Conservation (phyloP, 495 filamentous ascomycete genomes). For the Aspergillus cristatus region DNA sequence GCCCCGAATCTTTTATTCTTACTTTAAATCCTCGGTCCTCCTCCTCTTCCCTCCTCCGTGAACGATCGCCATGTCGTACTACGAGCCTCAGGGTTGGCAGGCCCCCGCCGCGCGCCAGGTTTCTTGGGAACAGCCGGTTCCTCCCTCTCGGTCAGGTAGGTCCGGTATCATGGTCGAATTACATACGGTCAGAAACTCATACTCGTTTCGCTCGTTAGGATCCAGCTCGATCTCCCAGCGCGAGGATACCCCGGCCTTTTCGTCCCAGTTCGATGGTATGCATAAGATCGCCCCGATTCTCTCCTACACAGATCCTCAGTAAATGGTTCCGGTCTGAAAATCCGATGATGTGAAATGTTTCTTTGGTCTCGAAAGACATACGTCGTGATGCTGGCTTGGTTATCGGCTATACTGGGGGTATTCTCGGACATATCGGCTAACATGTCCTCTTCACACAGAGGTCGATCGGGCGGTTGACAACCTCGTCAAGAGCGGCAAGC, state of each 20-base stretch:
- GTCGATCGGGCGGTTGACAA: constrained; percentile 95
- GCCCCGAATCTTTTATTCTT: constrained; percentile 24
- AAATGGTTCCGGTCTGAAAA: background rate
- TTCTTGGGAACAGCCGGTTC: constrained; percentile 77
- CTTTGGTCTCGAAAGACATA: too few species aligned
- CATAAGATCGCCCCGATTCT: too few species aligned
- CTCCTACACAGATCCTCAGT: background rate
- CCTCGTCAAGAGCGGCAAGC: constrained; percentile 89
- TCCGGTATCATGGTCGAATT: background rate
- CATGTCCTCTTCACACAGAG: constrained; percentile 57
- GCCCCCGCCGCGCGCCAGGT: constrained; percentile 51
- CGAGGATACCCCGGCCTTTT: constrained; percentile 73
- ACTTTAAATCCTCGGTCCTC: constrained; percentile 9
- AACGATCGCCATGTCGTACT: constrained; percentile 66
- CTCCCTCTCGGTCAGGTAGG: constrained; percentile 79
- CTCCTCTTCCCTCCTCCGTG: background rate
- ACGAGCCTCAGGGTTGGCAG: constrained; percentile 80
- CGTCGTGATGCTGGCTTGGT: too few species aligned
- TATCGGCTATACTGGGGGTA: too few species aligned
- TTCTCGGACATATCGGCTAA: too few species aligned
- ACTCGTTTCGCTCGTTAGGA: constrained; percentile 43
- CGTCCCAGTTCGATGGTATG: constrained; percentile 86
- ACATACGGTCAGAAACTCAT: background rate
- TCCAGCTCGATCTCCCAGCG: constrained; percentile 68
- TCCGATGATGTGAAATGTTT: constrained; percentile 3